These are phyloP conservation scores for Boletus tylopilopsis DNA, from an alignment of 768 basidiomycete species.

Conservation along the genomic window DNA sequence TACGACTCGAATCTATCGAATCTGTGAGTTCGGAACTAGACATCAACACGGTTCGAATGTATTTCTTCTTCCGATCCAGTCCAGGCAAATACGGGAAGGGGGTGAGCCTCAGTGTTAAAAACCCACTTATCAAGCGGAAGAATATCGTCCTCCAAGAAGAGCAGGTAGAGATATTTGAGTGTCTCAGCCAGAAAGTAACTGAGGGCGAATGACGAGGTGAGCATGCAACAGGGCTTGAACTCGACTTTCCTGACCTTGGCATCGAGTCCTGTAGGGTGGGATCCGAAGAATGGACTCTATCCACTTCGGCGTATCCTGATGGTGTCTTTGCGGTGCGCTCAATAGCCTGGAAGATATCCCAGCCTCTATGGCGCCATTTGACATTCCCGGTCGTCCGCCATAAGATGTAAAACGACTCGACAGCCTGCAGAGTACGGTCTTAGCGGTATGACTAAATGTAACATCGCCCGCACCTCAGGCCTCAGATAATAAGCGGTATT, in stretches of 20 bases:
- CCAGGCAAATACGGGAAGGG: slow-evolving; percentile 70
- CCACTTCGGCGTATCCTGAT: slow-evolving; percentile 60
- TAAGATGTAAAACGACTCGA: slow-evolving; percentile 70
- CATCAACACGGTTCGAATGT: slow-evolving; percentile 20
- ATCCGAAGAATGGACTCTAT: slow-evolving; percentile 42
- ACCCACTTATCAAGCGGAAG: slow-evolving; percentile 54
- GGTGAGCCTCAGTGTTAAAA: slow-evolving; percentile 74
- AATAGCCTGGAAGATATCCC: slow-evolving; percentile 67
- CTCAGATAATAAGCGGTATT: slow-evolving; percentile 54
- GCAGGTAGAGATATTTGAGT: slow-evolving; percentile 69
- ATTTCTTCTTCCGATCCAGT: slow-evolving; percentile 45
- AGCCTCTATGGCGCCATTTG: slow-evolving; percentile 69
- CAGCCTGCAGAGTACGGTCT: slow-evolving; percentile 41
- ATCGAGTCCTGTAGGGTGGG: slow-evolving; percentile 49
- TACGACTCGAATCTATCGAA: background rate
- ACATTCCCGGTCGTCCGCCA: slow-evolving; percentile 67
- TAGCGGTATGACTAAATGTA: background rate
- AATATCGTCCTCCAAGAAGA: slow-evolving; percentile 63
- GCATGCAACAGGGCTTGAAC: background rate
- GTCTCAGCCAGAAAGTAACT: slow-evolving; percentile 58
- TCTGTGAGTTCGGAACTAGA: background rate
- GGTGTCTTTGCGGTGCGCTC: slow-evolving; percentile 54
- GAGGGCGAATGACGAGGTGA: background rate
- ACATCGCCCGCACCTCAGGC: slow-evolving; percentile 54
- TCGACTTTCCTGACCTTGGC: slow-evolving; percentile 59